A percentile compares a stretch with the other conserved stretches of the same genome.
These are phyloP conservation scores for Globisporangium uncinulatum DNA, from an alignment of 352 stramenopile species.

Conservation along the genomic window DNA sequence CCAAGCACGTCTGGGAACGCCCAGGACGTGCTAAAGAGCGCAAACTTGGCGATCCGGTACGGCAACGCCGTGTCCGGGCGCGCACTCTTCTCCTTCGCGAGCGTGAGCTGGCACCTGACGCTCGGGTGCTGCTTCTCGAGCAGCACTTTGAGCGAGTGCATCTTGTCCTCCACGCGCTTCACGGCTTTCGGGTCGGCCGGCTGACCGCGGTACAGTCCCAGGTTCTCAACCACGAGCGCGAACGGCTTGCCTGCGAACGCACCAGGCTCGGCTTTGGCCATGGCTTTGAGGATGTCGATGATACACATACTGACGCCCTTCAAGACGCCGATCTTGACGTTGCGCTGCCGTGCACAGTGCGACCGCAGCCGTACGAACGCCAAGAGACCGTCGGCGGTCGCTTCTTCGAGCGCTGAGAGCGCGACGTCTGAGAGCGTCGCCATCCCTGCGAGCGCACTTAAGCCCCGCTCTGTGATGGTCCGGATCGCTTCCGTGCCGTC, in stretches of 20 bases:
- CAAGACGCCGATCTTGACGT: slow-evolving; percentile 37
- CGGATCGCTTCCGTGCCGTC: slow-evolving; percentile 24
- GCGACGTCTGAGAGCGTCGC: slow-evolving; percentile 32
- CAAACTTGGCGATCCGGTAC: slow-evolving; percentile 34
- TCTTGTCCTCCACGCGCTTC: slow-evolving; percentile 22
- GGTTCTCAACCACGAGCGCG: slow-evolving; percentile 33
- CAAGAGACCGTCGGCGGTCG: slow-evolving; percentile 16
- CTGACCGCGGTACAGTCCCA: slow-evolving; percentile 23
- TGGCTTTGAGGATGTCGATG: slow-evolving; percentile 20
- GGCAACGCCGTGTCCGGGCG: neutral
- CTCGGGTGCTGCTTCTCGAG: slow-evolving; percentile 24
- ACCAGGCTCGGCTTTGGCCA: slow-evolving; percentile 18
- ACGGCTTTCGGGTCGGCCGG: slow-evolving; percentile 13
- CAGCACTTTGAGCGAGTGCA: slow-evolving; percentile 14
- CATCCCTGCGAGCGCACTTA: slow-evolving; percentile 26
- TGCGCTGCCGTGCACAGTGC: slow-evolving; percentile 28
- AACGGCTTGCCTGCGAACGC: slow-evolving; percentile 21
- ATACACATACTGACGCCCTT: slow-evolving; percentile 25
- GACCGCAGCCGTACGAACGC: slow-evolving; percentile 21
- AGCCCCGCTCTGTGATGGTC: slow-evolving; percentile 20
- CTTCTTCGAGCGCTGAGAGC: slow-evolving; percentile 22
- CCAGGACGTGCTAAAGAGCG: slow-evolving; percentile 33
- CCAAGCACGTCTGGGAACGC: slow-evolving; percentile 28
- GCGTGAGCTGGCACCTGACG: slow-evolving; percentile 32
- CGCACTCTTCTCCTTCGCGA: slow-evolving; percentile 16